Percentiles rank a stretch among this genome's conserved stretches.
Evolutionary conservation across 441 rosid species (phyloP).

Genomic region (Gossypium armourianum): DNA sequence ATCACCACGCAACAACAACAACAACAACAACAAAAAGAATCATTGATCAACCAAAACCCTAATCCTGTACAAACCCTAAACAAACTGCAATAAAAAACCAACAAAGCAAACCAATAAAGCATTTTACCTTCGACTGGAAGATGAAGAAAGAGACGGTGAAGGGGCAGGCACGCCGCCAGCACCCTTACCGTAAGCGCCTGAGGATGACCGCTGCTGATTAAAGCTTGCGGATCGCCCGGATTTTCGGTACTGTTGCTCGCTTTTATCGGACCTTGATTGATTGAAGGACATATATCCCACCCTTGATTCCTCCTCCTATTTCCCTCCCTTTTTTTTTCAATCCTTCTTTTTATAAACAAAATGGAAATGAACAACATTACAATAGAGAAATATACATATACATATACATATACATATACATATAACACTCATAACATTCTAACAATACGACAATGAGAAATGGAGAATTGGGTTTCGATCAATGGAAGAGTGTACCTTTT

Average conservation of each 20-base stretch:
- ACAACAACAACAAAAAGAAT: neutral
- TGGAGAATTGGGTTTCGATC: constrained; percentile 7
- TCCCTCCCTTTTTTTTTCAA: neutral
- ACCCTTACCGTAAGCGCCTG: constrained; percentile 59
- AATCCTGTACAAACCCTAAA: neutral
- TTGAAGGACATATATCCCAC: constrained; percentile 89
- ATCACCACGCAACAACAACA: neutral
- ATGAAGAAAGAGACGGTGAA: constrained; percentile 37
- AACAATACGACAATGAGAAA: neutral
- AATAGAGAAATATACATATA: neutral
- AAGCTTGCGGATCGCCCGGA: constrained; percentile 66
- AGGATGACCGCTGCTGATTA: constrained; percentile 56
- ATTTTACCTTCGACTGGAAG: constrained; percentile 44
- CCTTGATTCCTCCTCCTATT: constrained; percentile 15
- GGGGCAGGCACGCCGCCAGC: constrained; percentile 58
- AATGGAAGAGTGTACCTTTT: neutral
- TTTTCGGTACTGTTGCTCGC: constrained; percentile 53
- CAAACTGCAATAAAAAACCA: constrained; percentile 2
- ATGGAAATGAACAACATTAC: neutral
- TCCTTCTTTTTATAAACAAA: constrained; percentile 11
- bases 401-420: neutral
- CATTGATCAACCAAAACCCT: neutral
- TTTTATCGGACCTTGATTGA: constrained; percentile 78
- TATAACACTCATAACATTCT: neutral
- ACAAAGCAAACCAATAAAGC: neutral